Percentiles rank a stretch among this genome's conserved stretches.
Conservation (phyloP, 2,329 filamentous ascomycete species). For the Monilinia polystroma region DNA sequence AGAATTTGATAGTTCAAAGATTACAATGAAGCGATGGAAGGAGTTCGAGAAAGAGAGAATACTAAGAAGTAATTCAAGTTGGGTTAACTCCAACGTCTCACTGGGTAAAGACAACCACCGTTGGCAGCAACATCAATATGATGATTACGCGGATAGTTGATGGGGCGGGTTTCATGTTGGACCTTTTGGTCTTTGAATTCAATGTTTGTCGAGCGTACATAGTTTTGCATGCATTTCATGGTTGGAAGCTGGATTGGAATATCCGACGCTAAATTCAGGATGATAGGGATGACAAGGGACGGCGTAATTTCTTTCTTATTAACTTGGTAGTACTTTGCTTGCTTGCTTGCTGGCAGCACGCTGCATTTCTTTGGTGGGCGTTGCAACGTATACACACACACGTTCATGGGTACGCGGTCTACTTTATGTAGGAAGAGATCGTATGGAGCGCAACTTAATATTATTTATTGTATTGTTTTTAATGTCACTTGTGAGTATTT, state of each 20-base stretch:
- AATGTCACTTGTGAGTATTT: too few relatives aligned
- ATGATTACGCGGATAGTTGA: constrained; percentile 34
- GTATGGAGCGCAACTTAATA: too few relatives aligned
- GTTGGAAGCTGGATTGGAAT: not conserved
- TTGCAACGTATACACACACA: not conserved
- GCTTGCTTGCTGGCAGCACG: too few relatives aligned
- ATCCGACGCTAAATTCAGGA: not conserved
- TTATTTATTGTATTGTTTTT: too few relatives aligned
- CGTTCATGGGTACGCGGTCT: too few relatives aligned
- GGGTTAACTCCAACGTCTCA: constrained; percentile 25
- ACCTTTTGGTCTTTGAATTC: not conserved
- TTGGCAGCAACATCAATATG: constrained; percentile 28
- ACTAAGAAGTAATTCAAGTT: constrained; percentile 29
- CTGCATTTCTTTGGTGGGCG: too few relatives aligned
- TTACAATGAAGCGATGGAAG: constrained; percentile 98
- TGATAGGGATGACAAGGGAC: not conserved
- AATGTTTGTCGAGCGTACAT: not conserved
- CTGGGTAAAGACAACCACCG: constrained; percentile 29
- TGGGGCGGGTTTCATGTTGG: not conserved
- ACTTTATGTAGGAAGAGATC: too few relatives aligned
- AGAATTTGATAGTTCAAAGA: constrained; percentile 97
- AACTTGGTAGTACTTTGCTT: too few relatives aligned
- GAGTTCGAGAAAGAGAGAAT: constrained; percentile 80
- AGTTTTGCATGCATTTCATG: not conserved
- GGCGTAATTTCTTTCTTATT: not conserved